Conservation (phyloP, 176 grass and related monocot genomes). For the Elymus sibiricus region DNA sequence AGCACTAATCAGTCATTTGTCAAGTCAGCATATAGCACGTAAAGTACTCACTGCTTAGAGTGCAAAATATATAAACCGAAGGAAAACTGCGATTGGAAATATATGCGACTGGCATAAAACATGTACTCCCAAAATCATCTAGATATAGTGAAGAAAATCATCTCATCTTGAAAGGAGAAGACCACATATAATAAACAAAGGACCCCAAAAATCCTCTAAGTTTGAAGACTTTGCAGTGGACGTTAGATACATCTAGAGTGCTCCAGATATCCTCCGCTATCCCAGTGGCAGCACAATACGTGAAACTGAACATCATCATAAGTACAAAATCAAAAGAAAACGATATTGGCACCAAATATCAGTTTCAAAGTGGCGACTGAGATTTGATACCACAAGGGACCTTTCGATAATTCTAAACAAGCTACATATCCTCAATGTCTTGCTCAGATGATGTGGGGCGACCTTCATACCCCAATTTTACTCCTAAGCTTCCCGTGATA, state of each 20-base stretch:
- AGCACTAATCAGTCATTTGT: not conserved
- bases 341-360: not conserved
- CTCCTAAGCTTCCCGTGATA: constrained; percentile 60
- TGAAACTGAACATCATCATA: not conserved
- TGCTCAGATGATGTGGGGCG: constrained; percentile 35
- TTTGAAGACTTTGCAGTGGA: too few species aligned
- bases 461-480: constrained; percentile 65
- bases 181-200: not conserved
- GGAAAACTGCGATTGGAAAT: not conserved
- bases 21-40: not conserved
- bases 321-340: not conserved
- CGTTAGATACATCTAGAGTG: not conserved
- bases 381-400: not conserved
- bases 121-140: not conserved
- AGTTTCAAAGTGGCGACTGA: not conserved
- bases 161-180: not conserved
- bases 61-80: not conserved
- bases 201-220: not conserved
- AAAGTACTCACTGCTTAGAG: not conserved
- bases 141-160: not conserved
- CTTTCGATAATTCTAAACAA: not conserved
- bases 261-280: not conserved
- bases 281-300: not conserved
- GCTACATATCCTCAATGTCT: constrained; percentile 47
- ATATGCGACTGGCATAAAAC: not conserved